Conservation (phyloP, 495 filamentous ascomycete genomes). For the Pyrenula massariospora region DNA sequence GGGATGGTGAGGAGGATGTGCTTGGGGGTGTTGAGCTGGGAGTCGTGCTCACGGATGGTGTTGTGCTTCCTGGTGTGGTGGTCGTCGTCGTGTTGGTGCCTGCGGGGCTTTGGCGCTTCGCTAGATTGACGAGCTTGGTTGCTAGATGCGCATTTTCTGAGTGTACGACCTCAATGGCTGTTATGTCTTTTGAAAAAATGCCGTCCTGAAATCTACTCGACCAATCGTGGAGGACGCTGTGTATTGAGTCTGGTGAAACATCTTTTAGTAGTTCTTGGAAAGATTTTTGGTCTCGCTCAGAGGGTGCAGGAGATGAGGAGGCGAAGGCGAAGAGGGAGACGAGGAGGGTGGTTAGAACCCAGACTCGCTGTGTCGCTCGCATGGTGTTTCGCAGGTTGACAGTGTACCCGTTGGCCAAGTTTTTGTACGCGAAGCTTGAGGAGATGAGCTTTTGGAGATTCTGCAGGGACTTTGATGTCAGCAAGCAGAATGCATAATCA, state of each 20-base stretch:
- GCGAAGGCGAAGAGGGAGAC: background rate
- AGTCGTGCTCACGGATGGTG: slow-evolving; percentile 9
- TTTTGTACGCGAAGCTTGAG: too few relatives aligned
- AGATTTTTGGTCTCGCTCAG: slow-evolving; percentile 1
- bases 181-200: slow-evolving; percentile 33
- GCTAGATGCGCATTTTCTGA: slow-evolving; percentile 32
- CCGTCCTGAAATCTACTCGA: slow-evolving; percentile 39
- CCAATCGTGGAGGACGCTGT: slow-evolving; percentile 36
- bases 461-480: background rate
- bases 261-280: slow-evolving; percentile 28
- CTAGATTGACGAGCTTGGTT: slow-evolving; percentile 27
- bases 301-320: background rate
- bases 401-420: background rate
- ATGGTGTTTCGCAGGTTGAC: background rate
- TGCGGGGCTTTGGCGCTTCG: slow-evolving; percentile 19
- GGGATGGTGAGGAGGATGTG: slow-evolving; percentile 14
- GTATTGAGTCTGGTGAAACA: slow-evolving; percentile 27
- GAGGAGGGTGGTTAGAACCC: background rate
- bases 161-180: slow-evolving; percentile 34
- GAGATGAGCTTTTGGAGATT: background rate
- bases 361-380: background rate
- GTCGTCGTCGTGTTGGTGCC: slow-evolving; percentile 16
- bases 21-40: background rate
- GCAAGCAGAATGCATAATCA: background rate
- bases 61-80: slow-evolving; percentile 2